Evolutionary conservation across 495 filamentous ascomycete genomes (phyloP), one percentile per base, ranked within the genome.

Genomic region (Tuber calosporum): DNA sequence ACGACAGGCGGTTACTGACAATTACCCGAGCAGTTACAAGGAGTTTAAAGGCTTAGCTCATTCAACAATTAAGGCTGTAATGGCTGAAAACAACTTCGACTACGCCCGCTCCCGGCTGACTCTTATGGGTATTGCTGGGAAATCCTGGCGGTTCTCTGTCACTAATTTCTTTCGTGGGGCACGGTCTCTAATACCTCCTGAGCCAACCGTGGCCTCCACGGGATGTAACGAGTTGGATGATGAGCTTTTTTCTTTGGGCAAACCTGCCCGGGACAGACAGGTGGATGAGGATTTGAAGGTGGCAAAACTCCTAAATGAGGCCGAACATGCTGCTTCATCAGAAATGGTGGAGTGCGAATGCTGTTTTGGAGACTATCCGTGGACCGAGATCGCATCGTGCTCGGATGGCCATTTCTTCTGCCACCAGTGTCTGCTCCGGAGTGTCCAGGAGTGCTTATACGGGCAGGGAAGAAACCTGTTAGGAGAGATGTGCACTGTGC

Each of bases 21-120:
- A 69, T 53, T 67, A 67, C 38, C 53, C 38, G 67, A 77, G 86
- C 45, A 86, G 85, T 20, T 85, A 84, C 79, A 90, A 92, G 67
- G 95, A 99, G 81, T 99, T 97, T 85, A 91, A 89, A 75, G 88
- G 87, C 34, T 84, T 98, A 19, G 90, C 90, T 43, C 88, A 87
- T 71, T 94, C 92, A 66, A 88, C 92, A 4, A 90, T 98, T 77
- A 89, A 92, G 58, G 94, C 90, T 11, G 93, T 99, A 2, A 86
- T 99, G 67, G 94, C 94, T 36, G 95, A 99, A 81, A 87, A 87
- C 77, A 99, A 99, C 81, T 91, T 91, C 82, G 93, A 89, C 41
- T 98, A 98, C 79, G 86, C 88, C 5, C 87, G 89, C n/a, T 89
- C 92, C 4, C 86, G 93, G 42, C 88, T 88, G 48, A 92, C 88